Evolutionary conservation across 2,329 filamentous ascomycete genomes (phyloP), one percentile per base, ranked within the genome.

Genomic region (Aspergillus tubingensis): DNA sequence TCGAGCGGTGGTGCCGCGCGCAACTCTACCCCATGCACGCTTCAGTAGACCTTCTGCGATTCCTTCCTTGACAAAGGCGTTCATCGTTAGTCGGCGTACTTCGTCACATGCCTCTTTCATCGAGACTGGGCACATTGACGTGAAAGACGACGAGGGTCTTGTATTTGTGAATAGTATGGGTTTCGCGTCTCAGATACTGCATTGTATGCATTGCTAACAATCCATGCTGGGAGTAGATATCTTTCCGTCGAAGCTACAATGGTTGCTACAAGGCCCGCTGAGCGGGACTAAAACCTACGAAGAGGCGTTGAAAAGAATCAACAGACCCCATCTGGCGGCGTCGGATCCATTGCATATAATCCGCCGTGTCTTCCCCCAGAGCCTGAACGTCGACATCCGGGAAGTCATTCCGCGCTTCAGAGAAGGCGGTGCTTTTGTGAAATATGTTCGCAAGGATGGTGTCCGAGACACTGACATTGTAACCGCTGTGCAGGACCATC

Each of bases 381-480:
- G 82, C 8, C 69, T 88, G 1, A 81, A 85, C 1, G 80, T 96
- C 51, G 87, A 88, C 60, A 86, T 96, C 50, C 91, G 88, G 3
- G 89, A 96, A 70, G 88, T 97, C 15, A 76, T 97, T 17, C 92
- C 93, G 0, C 85, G 92, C 3, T 81, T 96, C 27, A 93, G 96
- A 69, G 95, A 99, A 72, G 95, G 95, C 15, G 95, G 95, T 11
- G 92, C 91, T 0, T 98, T 96, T 73, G 88, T 98, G 74, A 97
- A 96, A 74, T 92, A 96, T 72, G 84, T 83, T 15, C 85, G 85
- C 66, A 80, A 82, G 67, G 68, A 78, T 17, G 74, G 75, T 8
- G 70, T 81, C 5, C 74, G 77, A 8, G 73, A 82, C 2, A 78
- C 80, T 19, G 83, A 87, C 27, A 81, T 91, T 13, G 87, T 88